Conservation (phyloP, 1,139 yeast species). For the Diutina sp. region DNA sequence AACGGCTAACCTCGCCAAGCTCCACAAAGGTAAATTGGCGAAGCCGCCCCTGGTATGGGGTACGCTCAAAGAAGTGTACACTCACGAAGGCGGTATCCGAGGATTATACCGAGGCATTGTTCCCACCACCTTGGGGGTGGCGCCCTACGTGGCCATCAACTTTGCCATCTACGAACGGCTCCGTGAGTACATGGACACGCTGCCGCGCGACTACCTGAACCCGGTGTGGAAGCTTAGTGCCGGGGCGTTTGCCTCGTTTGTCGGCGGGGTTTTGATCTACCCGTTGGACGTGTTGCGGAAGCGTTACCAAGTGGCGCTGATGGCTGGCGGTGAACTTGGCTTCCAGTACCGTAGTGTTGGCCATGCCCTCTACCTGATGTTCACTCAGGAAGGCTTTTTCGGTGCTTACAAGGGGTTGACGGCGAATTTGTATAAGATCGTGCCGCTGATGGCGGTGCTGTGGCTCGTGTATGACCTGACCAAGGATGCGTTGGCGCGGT, state of each 20-base stretch:
- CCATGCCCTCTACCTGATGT: conserved; percentile 60
- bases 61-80: conserved; percentile 46
- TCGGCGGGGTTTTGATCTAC: conserved; percentile 77
- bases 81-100: conserved; percentile 65
- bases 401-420: conserved; percentile 86
- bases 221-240: conserved; percentile 52
- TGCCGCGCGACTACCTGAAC: conserved; percentile 23
- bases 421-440: conserved; percentile 82
- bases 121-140: conserved; percentile 89
- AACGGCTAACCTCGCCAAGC: conserved; percentile 59
- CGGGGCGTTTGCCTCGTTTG: conserved; percentile 61
- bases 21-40: conserved; percentile 28
- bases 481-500: conserved; percentile 23
- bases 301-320: conserved; percentile 80
- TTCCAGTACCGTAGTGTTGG: conserved; percentile 63
- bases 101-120: conserved; percentile 77
- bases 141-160: conserved; percentile 90
- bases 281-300: conserved; percentile 86
- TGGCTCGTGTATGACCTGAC: conserved; percentile 79
- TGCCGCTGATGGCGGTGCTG: conserved; percentile 91
- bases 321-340: conserved; percentile 71
- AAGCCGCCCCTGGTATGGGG: conserved; percentile 60
- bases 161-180: conserved; percentile 80
- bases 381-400: conserved; percentile 56
- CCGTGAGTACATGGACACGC: conserved; percentile 39